Base-by-base conservation (phyloP, 108 stramenopile species). In the Hondaea fermentalgiana region DNA sequence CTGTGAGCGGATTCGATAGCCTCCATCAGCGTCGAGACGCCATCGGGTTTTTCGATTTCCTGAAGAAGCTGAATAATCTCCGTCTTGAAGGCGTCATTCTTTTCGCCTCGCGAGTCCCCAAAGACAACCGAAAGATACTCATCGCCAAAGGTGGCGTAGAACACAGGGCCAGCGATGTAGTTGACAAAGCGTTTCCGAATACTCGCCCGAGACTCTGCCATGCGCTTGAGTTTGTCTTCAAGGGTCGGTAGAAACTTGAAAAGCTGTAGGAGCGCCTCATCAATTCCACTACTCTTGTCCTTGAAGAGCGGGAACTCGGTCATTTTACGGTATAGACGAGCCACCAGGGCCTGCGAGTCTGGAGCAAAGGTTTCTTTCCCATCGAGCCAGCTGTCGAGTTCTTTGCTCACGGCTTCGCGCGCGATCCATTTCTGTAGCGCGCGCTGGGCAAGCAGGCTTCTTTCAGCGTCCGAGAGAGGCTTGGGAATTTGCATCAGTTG, bases 251-350 rank as follows among this genome's bases (percentile, higher is more conserved):
- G 51, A 23, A 83, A 83, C 76, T 53, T 83, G 51, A 83, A 83
- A 23, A 83, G 51, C 51, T 83, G 49, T 28, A 83, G 49, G 51
- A 83, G 76, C 8, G 76, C 76, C n/a, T 83, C 3, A 23, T 83
- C 76, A 35, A 83, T 53, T 0, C 51, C 51, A 45, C 19, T 53
- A 1, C 51, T 42, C 64, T 69, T 69, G 35, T 28, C 76, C 16
- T 83, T 53, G 28, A 83, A 83, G 45, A 83, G 76, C 45, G 76
- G 76, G 51, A 83, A 83, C 76, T 83, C 76, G 51, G 25, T 53
- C 43, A 83, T 43, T 53, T 83, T 83, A 2, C 76, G 45, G 51
- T 83, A 83, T 2, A 83, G 28, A 6, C 76, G 45, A 6, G 76
- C 76, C 45, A 83, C 76, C 10, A 83, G 51, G n/a, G 76, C 19